Conservation (phyloP, 805 yeast species). For the Hanseniaspora thailandica region DNA sequence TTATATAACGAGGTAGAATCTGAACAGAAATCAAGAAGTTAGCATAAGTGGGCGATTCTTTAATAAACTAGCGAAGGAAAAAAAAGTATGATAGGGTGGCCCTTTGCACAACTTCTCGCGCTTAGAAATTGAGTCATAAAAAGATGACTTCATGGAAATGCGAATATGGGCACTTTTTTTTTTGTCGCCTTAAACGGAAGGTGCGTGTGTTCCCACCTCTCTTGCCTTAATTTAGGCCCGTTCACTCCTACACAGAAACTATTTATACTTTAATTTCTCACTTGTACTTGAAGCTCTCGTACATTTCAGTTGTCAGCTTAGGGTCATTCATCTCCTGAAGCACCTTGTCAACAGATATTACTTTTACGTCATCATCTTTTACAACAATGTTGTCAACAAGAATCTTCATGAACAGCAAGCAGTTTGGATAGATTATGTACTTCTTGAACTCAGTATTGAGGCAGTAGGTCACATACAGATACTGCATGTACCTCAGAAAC, state of each 20-base stretch:
- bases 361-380: conserved; percentile 13
- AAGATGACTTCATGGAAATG: conserved; percentile 9
- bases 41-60: not conserved
- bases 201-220: too few species aligned
- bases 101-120: too few species aligned
- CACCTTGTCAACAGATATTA: not conserved
- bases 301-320: conserved; percentile 59
- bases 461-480: conserved; percentile 66
- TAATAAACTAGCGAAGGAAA: not conserved
- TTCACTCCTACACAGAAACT: too few species aligned
- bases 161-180: conserved; percentile 33
- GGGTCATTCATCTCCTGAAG: conserved; percentile 24
- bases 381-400: conserved; percentile 29
- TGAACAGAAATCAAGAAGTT: not conserved
- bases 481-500: conserved; percentile 64
- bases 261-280: conserved; percentile 2
- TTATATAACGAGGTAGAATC: not conserved
- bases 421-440: conserved; percentile 58
- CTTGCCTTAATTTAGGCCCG: too few species aligned
- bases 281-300: conserved; percentile 42
- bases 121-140: conserved; percentile 9
- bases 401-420: conserved; percentile 66
- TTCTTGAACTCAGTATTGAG: conserved; percentile 41
- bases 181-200: conserved; percentile 44
- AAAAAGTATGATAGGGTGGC: not conserved